Conservation (phyloP, 2,329 filamentous ascomycete species). For the Colletotrichum echinochloae region DNA sequence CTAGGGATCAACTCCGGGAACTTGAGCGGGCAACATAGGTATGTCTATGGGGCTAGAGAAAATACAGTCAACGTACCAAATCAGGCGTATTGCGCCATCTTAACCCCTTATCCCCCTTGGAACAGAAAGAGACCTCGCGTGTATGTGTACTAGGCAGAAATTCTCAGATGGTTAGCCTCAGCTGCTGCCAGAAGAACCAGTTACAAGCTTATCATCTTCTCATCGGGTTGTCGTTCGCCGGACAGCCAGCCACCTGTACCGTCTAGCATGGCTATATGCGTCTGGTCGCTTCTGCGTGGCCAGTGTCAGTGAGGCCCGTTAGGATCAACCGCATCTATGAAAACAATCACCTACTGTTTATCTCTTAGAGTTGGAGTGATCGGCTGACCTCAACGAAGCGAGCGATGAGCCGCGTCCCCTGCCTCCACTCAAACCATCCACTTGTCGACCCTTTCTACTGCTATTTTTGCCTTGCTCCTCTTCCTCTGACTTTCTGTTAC, state of each 20-base stretch:
- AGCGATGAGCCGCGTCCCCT: constrained; percentile 65
- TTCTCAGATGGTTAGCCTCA: constrained; percentile 49
- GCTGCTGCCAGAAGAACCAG: constrained; percentile 41
- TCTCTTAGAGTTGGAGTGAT: constrained; percentile 10
- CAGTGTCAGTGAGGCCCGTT: not conserved
- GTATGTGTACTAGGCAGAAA: constrained; percentile 21
- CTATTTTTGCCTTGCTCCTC: not conserved
- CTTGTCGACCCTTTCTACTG: constrained; percentile 3
- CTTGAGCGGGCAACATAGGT: not conserved
- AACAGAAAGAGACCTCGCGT: constrained; percentile 7
- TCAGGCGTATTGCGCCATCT: constrained; percentile 15
- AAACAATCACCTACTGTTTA: not conserved
- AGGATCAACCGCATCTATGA: not conserved
- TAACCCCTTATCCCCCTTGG: not conserved
- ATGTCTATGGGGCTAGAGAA: constrained; percentile 17
- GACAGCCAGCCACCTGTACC: not conserved
- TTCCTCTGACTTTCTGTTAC: not conserved
- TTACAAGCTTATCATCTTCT: constrained; percentile 52
- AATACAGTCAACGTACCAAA: constrained; percentile 25
- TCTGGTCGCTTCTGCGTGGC: not conserved
- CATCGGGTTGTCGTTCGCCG: not conserved
- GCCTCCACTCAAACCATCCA: not conserved
- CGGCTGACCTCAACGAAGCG: constrained; percentile 59
- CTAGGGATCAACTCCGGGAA: not conserved
- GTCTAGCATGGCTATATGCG: not conserved